Percentiles rank a stretch among this genome's conserved stretches.
These are phyloP conservation scores for Esteya vermicola DNA, from an alignment of 2,329 filamentous ascomycete species.

Conservation along the genomic window DNA sequence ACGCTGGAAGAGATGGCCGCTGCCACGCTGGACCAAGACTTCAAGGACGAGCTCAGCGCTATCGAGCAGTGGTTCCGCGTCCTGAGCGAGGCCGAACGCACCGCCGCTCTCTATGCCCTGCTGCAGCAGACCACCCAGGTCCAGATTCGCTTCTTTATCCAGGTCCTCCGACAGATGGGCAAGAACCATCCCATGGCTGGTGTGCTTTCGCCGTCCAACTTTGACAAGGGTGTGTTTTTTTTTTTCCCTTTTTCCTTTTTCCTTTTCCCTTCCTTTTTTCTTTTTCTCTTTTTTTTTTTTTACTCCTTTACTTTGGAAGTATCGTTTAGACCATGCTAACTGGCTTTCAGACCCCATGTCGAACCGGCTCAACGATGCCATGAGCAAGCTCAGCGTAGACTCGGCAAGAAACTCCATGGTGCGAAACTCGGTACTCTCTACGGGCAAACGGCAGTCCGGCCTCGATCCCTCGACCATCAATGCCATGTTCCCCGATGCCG, in stretches of 20 bases:
- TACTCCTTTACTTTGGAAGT: not conserved
- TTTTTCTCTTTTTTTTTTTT: not conserved
- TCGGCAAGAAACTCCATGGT: constrained; percentile 75
- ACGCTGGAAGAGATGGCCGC: constrained; percentile 98
- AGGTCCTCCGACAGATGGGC: constrained; percentile 97
- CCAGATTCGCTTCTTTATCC: constrained; percentile 97
- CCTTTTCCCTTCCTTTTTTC: not conserved
- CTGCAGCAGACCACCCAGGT: constrained; percentile 98
- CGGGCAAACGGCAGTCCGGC: constrained; percentile 84
- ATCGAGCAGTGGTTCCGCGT: constrained; percentile 99
- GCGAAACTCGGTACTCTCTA: constrained; percentile 63
- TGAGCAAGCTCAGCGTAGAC: constrained; percentile 86
- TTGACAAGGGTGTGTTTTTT: constrained; percentile 64
- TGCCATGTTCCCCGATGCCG: constrained; percentile 97
- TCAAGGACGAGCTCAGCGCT: constrained; percentile 96
- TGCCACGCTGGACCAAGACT: constrained; percentile 96
- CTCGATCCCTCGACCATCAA: constrained; percentile 89
- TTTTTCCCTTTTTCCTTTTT: not conserved
- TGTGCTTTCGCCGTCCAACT: constrained; percentile 84
- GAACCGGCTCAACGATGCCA: constrained; percentile 85
- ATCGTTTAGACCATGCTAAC: constrained; percentile 10
- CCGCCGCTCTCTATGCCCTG: constrained; percentile 85
- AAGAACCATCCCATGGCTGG: constrained; percentile 97
- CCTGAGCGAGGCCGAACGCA: constrained; percentile 89
- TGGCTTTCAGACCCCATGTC: constrained; percentile 73